Base-by-base conservation (phyloP, 2,329 filamentous ascomycete genomes). In the Arthroderma sp. region DNA sequence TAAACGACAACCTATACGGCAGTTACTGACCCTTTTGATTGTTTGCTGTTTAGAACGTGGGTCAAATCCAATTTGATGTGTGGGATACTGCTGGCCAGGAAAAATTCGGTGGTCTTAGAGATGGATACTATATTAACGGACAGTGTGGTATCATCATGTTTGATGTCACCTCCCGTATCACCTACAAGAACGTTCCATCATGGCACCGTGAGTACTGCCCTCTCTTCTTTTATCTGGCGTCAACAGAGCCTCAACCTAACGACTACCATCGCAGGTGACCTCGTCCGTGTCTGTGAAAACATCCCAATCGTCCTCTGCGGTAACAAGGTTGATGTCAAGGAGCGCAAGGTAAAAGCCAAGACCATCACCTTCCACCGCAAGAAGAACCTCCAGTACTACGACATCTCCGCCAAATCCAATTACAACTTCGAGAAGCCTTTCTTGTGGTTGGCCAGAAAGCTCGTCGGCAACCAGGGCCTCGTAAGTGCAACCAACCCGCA, bases 331-430 rank as follows among this genome's bases (percentile, higher is more conserved):
- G 91, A 98, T 75, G 91, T 98, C 55, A 98, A 98, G 84, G 91
- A 98, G 80, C 86, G 91, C 71, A 98, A 98, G 76, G 91, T 98
- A 67, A 98, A 98, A 82, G 91, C 91, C 65, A 98, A 98, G 85
- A 93, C 89, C 66, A 98, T 98, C 72, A 98, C 91, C 56, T 98
- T 98, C 85, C 91, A 98, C 80, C 86, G 91, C 73, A 98, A 98
- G 85, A 98, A 98, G 83, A 98, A 96, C 74, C 82, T 98, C 43
- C 91, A 98, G 74, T 98, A 98, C 75, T 98, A 98, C 65, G 91
- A 98, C 68, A 98, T 91, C 4, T 95, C 88, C 7, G 91, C 91
- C 53, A 98, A 98, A 75, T 95, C 89, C 36, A 84, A 87, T 48
- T 87, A 94, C 69, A 98, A 98, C 58, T 91, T 98, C 46, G 78